Base-by-base conservation (phyloP, 202 grass and related monocot genomes). In the Panicum virgatum region DNA sequence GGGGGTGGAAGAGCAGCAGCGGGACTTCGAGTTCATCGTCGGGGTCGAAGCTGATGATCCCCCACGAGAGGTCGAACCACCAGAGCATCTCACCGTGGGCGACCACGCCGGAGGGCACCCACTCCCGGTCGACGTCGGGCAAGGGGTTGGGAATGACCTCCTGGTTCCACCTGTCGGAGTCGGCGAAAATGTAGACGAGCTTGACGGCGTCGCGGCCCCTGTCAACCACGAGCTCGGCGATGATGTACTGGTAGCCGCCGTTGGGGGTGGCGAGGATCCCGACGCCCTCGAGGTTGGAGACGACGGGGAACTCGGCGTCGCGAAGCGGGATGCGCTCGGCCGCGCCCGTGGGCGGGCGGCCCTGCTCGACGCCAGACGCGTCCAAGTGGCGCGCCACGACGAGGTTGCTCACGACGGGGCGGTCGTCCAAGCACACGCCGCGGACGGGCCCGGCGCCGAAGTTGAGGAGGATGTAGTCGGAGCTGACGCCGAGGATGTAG, bases 11-110 rank as follows among this genome's bases (percentile, higher is more conserved):
- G 57, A 9, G 37, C 12, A 80, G 69, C 47, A 7, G 2, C 40
- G 39, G 62, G 12, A 0, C 13, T 1, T 23, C 22, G 1, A 5
- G 3, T 0, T 0, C 9, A 6, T 23, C 78, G 25, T 14, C 23
- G 16, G 26, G 58, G 66, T 79, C 75, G 67, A 39, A 63, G 44
- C 45, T 57, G 58, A 80, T 60, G 56, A 85, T 14, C 36, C 83
- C 68, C 83, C 67, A 85, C 0, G 83, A 79, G 58, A 85, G 76
- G 26, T 85, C 76, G 67, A 85, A 71, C 76, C 76, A 85, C 76
- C 76, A 85, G 83, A 65, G 58, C 46, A 19, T 72, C 4, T 62
- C 47, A 2, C 2, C 13, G 56, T 45, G 14, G 30, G 70, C 25
- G 70, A 81, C 16, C 5, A 30, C 84, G 40, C 77, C 61, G 77